Evolutionary conservation across 768 basidiomycete species (phyloP), one percentile per base, ranked within the genome.

Genomic region (Panellus pusillus): DNA sequence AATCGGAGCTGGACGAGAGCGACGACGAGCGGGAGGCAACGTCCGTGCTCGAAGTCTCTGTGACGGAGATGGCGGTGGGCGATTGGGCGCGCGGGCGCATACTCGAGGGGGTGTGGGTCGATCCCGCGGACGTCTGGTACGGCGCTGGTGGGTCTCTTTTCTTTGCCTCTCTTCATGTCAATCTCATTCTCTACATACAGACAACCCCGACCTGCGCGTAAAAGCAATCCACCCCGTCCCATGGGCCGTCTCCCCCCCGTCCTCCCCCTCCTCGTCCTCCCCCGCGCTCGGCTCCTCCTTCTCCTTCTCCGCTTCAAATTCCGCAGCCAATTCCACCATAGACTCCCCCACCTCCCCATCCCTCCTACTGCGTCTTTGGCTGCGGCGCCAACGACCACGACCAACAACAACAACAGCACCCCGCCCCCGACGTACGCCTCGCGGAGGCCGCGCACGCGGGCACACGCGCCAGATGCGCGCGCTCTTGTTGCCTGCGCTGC

Each of bases 11-110:
- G 28, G 57, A 65, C 72, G 61, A 67, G 43, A 41, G 52, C 12
- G 65, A 68, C 28, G 71, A 73, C 17, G 74, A 76, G 13, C 66
- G 70, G 14, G 78, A 80, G 44, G 68, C 89, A 39, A 86, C 89
- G 1, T 70, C 89, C 44, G 74, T 42, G 54, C 36, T 54, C 13
- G 58, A 59, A 28, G n/a, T 37, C 44, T 39, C 17, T 17, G 75
- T 78, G 12, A 67, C 72, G 17, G 78, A 80, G 41, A 70, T 90
- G 40, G 86, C 89, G 1, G 70, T 90, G 47, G 74, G 77, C 12
- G 87, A 88, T 58, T 90, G 87, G 86, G 86, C 86, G 6, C 75
- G 89, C 31, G 77, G 74, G 18, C 71, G 88, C 43, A 84, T 91
- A 44, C 68, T 91, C 17, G 88, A 91, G 50, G 89, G 89, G 3